phyloP scores from a whole-genome alignment of 306 rosid genomes.

The Parietaria judaica region DNA sequence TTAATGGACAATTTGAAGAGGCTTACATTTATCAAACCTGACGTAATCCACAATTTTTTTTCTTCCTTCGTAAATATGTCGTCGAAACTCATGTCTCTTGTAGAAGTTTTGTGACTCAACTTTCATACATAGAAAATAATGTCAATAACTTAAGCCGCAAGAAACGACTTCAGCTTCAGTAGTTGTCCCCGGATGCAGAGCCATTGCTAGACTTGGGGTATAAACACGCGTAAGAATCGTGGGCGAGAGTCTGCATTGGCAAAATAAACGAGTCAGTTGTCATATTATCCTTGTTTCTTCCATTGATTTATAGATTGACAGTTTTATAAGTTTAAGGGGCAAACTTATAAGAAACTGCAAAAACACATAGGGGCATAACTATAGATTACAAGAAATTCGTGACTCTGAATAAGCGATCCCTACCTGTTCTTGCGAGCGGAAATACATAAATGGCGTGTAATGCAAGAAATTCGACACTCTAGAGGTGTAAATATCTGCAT shows the following conservation, averaged over 20 bases:
- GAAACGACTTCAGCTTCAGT: background rate
- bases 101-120: background rate
- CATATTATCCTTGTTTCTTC: too few species aligned
- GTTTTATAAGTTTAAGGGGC: background rate
- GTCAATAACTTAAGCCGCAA: background rate
- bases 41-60: too few species aligned
- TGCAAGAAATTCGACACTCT: conserved; percentile 87
- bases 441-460: conserved; percentile 93
- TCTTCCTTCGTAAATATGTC: too few species aligned
- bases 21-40: too few species aligned
- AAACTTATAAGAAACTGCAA: background rate
- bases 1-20: too few species aligned
- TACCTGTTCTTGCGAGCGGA: conserved; percentile 98
- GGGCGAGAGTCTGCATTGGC: conserved; percentile 83
- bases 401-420: background rate
- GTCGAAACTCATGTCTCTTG: background rate
- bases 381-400: too few species aligned
- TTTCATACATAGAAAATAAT: background rate
- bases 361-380: background rate
- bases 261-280: conserved; percentile 4
- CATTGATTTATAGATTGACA: too few species aligned
- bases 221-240: conserved; percentile 54
- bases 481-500: conserved; percentile 97
- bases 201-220: conserved; percentile 22
- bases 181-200: conserved; percentile 19